Conservation (phyloP, 306 rosid species). For the Fragaria ananassa region DNA sequence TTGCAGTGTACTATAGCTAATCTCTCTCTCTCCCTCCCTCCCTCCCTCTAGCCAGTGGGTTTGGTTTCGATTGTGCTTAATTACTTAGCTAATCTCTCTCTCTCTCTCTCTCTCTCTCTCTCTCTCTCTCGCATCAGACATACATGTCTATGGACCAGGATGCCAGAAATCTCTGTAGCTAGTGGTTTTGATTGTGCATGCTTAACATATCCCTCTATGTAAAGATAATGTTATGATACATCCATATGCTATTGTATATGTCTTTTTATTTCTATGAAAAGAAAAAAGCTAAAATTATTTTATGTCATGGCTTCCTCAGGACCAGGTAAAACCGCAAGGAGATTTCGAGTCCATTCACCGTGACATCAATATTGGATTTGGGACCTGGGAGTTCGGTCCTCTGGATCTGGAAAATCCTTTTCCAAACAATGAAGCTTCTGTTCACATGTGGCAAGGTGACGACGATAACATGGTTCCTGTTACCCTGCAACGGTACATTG, state of each 20-base stretch:
- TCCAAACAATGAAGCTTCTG: conserved; percentile 58
- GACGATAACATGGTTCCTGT: conserved; percentile 63
- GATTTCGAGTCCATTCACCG: conserved; percentile 53
- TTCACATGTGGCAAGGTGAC: conserved; percentile 91
- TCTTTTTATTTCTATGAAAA: background rate
- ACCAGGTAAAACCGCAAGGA: conserved; percentile 64
- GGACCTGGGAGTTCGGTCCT: conserved; percentile 84
- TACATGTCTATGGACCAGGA: too few relatives aligned
- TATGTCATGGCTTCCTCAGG: conserved; percentile 41
- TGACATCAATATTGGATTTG: conserved; percentile 59
- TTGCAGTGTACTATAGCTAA: too few relatives aligned
- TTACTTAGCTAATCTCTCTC: too few relatives aligned
- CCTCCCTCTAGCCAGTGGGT: too few relatives aligned
- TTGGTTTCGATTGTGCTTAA: too few relatives aligned
- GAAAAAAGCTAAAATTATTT: background rate
- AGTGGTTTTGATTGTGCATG: background rate
- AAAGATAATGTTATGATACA: background rate
- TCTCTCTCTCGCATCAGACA: too few relatives aligned
- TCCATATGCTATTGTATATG: background rate
- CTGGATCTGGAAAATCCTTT: conserved; percentile 71
- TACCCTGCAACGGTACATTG: conserved; percentile 53
- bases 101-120: too few relatives aligned
- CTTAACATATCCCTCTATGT: background rate
- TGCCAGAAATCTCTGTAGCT: background rate
- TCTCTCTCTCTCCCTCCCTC: too few relatives aligned